Evolutionary conservation across 345 rosid genomes (phyloP), one percentile per base, ranked within the genome.

Genomic region (Excoecaria cochinchinensis): DNA sequence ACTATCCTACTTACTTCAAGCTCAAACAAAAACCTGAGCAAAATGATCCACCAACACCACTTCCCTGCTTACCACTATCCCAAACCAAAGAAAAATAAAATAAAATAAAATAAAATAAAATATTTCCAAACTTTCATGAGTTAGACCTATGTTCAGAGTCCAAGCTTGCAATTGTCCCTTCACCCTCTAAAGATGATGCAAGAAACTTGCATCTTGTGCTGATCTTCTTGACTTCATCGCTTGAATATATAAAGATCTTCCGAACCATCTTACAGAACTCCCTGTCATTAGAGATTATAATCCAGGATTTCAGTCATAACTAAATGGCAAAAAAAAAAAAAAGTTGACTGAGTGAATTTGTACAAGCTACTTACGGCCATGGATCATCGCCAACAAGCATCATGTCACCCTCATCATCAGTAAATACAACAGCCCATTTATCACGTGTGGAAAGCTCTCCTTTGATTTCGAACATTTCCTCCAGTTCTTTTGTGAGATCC

Each of bases 301-400:
- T 14, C 6, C 46, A 22, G 42, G 69, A 40, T 71, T 50, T n/a
- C 71, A 50, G 19, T 46, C 12, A 39, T 2, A 5, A 46, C 50
- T 25, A 13, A 46, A 50, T 8, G 44, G 24, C 11, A 47, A 50
- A 22, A 19, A 25, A 67, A 1, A 67, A 13, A 55, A 38, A 16
- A 6, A 56, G 52, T 8, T 62, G 8, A 40, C 21, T 7, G 31
- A 47, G 60, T 19, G 24, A 56, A 17, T 56, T 72, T 40, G 59
- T 25, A 21, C 21, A 25, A 48, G 70, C 72, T 53, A 83, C 99
- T 90, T 90, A 95, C 99, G 36, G 81, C 99, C 99, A 95, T 38
- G 97, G 99, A 80, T 95, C 94, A 51, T 95, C 99, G 1, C 99
- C 99, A 42, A 95, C 85, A 53, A 95, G 97, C 99, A 92, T 95